Conservation (phyloP, 352 stramenopile genomes). For the Aphanomyces astaci region DNA sequence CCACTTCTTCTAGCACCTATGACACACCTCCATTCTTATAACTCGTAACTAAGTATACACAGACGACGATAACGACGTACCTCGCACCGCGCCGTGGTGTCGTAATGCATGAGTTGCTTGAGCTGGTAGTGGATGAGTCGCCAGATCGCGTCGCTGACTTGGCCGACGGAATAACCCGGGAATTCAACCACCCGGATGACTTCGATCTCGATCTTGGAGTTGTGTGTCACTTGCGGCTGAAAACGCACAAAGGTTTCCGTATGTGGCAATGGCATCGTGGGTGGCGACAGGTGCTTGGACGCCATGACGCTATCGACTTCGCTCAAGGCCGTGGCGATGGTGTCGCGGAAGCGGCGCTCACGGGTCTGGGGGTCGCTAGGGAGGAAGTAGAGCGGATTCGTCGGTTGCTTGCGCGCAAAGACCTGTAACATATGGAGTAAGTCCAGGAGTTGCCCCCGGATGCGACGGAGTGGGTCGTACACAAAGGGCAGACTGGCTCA, state of each 20-base stretch:
- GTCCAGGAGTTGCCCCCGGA: not conserved
- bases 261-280: not conserved
- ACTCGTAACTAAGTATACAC: no score
- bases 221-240: not conserved
- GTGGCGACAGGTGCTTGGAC: constrained; percentile 2
- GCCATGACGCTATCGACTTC: not conserved
- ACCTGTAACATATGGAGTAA: not conserved
- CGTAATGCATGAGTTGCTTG: not conserved
- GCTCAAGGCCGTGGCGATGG: not conserved
- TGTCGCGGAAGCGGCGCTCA: not conserved
- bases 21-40: not conserved
- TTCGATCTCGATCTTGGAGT: constrained; percentile 11
- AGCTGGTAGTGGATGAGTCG: constrained; percentile 10
- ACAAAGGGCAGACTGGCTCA: not conserved
- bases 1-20: not conserved
- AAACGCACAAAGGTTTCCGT: not conserved
- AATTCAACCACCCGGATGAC: constrained; percentile 7
- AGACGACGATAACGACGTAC: not conserved
- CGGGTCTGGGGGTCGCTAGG: not conserved
- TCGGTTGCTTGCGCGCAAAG: not conserved
- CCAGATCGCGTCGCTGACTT: not conserved
- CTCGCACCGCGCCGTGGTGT: not conserved
- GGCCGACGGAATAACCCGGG: not conserved
- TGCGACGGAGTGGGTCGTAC: not conserved
- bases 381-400: not conserved